Percentiles rank a stretch among this genome's conserved stretches.
Conservation (phyloP, 2,329 filamentous ascomycete species). For the Sporothrix curviconia region DNA sequence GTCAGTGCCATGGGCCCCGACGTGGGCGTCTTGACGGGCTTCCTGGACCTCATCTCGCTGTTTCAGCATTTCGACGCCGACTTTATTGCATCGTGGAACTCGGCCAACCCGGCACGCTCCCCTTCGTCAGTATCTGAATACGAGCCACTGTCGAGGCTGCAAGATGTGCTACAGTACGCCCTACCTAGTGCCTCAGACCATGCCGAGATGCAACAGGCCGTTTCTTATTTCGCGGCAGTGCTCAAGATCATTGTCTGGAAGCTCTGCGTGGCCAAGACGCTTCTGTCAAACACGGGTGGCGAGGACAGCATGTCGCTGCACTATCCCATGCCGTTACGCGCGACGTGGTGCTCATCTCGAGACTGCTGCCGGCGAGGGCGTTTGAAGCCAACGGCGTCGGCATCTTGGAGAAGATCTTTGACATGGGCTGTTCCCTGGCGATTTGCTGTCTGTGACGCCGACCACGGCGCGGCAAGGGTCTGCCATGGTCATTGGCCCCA, state of each 20-base stretch:
- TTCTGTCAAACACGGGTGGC: background rate
- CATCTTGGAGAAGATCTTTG: background rate
- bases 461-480: no score
- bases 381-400: background rate
- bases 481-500: background rate
- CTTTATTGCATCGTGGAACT: background rate
- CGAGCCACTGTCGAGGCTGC: no score
- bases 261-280: background rate
- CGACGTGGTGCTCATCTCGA: background rate
- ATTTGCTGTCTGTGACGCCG: no score
- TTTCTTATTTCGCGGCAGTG: background rate
- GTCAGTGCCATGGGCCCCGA: background rate
- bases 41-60: background rate
- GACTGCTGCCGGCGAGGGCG: background rate
- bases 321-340: background rate
- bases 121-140: no score
- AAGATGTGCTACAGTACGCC: background rate
- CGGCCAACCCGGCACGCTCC: background rate
- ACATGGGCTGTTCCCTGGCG: background rate
- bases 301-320: background rate
- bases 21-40: background rate
- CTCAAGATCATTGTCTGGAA: background rate
- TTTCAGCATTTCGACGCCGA: background rate
- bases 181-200: background rate
- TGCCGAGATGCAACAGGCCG: background rate